phyloP scores from a whole-genome alignment of 345 rosid genomes.

The Euclidium syriacum region DNA sequence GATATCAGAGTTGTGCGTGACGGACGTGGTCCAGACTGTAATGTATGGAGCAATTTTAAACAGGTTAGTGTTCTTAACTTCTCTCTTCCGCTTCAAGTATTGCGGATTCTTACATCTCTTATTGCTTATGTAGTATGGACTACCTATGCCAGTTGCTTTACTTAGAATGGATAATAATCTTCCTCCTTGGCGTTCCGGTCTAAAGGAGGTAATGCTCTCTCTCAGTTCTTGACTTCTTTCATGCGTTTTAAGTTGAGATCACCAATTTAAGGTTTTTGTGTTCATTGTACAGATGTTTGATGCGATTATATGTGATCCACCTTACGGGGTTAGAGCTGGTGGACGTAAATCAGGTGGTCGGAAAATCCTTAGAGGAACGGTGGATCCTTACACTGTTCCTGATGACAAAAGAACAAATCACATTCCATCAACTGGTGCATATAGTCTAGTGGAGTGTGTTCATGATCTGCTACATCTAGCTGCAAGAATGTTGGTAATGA shows the following conservation, averaged over 20 bases:
- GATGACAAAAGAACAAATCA: conserved; percentile 91
- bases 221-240: neutral
- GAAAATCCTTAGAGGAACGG: conserved; percentile 74
- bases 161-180: conserved; percentile 88
- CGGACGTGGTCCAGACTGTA: conserved; percentile 96
- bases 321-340: conserved; percentile 95
- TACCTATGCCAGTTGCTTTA: conserved; percentile 75
- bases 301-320: conserved; percentile 91
- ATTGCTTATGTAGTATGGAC: conserved; percentile 61
- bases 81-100: neutral
- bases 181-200: conserved; percentile 91
- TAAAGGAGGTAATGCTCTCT: conserved; percentile 61
- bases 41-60: conserved; percentile 98
- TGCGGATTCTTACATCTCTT: neutral
- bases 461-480: conserved; percentile 90
- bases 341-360: conserved; percentile 96
- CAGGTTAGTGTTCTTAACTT: conserved; percentile 50
- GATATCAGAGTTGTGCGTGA: conserved; percentile 94
- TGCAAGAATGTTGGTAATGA: conserved; percentile 76
- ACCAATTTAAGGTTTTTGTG: neutral
- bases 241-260: neutral
- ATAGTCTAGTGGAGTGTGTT: conserved; percentile 82
- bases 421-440: conserved; percentile 88
- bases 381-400: conserved; percentile 82
- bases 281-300: conserved; percentile 58